Evolutionary conservation across 2,329 filamentous ascomycete species (phyloP), one percentile per base, ranked within the genome.

Genomic region (Fusarium sp.): DNA sequence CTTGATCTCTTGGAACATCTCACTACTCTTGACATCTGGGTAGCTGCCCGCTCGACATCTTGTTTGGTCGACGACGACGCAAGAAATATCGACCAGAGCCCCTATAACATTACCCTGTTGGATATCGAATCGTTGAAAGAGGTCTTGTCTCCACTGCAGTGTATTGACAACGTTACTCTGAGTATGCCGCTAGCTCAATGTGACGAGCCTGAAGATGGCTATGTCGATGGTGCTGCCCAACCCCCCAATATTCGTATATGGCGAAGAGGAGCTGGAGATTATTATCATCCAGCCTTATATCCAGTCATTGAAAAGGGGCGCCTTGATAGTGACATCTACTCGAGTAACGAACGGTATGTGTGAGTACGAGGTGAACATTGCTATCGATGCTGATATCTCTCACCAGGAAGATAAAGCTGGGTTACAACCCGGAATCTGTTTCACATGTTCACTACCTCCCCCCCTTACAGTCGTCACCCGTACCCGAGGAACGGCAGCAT

Each of bases 1-100:
- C 47, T 57, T 32, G 53, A 57, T 8, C 41, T 47, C 15, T 15
- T 57, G 12, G 35, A 57, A 4, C 52, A 47, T 22, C 53, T 57
- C 7, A 42, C 47, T 19, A 47, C 41, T 15, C 41, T 53, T 22
- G 26, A 57, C 19, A 25, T 57, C 29, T 57, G 53, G 47, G 11
- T 57, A 32, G 48, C 53, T 4, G 53, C 41, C 34, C 47, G 53
- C 29, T 46, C 11, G 10, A 52, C 42, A 22, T 11, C 5, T 10
- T 2, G 25, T 1, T n/a, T 43, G 1, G 3, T 53, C 5, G 25
- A 41, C 25, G 22, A 22, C 1, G 5, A 57, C 8, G 47, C 29
- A 11, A 28, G 10, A 3, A 52, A 46, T n/a, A 22, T 52, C 11
- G 47, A 46, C 29, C 53, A 46, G 12, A 46, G 29, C 7, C 47